Base-by-base conservation (phyloP, 371 early-diverging fungal genomes). In the Actinomortierella wolfii region DNA sequence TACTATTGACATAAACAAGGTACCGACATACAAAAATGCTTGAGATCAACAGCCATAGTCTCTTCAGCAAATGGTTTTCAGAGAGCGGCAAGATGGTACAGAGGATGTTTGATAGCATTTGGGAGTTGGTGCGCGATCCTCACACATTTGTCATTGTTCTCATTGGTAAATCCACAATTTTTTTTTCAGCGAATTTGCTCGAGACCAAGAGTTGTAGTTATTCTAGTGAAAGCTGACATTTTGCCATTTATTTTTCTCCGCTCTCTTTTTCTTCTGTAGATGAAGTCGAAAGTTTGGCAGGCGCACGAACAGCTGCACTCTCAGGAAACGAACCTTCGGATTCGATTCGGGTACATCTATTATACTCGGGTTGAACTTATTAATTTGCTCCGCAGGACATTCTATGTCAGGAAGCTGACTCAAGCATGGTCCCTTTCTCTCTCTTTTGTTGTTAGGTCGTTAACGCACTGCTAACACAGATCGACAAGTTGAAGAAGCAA, bases 61-160 rank as follows among this genome's bases (percentile, higher is more conserved):
- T 89, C 25, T 88, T 90, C 61, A 86, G 86, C 56, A 89, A 88
- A 66, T 91, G 84, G 79, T 91, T 86, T 57, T 78, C 73, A n/a
- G 80, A 83, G 68, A 83, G 83, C 20, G 85, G 86, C 13, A 88
- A 91, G 57, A 78, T 88, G 53, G 86, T 91, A 14, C 78, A 79
- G 67, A 78, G 79, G 52, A 73, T 85, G 78, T 87, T 84, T 62
- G 60, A 76, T 24, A 78, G 70, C 57, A 80, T 87, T 29, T 75
- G 79, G 61, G 78, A 77, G 21, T 41, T 86, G 50, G 73, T 79
- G n/a, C 82, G 83, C 6, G 81, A 81, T 51, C 79, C 73, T 1
- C 76, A 82, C 40, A 64, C 78, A 0, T 86, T 86, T 62, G 81
- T 88, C n/a, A 77, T 76, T 54, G 78, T 89, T 3, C 76, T 89